Conservation (phyloP, 495 filamentous ascomycete genomes). For the Parachaetomium inaequale region DNA sequence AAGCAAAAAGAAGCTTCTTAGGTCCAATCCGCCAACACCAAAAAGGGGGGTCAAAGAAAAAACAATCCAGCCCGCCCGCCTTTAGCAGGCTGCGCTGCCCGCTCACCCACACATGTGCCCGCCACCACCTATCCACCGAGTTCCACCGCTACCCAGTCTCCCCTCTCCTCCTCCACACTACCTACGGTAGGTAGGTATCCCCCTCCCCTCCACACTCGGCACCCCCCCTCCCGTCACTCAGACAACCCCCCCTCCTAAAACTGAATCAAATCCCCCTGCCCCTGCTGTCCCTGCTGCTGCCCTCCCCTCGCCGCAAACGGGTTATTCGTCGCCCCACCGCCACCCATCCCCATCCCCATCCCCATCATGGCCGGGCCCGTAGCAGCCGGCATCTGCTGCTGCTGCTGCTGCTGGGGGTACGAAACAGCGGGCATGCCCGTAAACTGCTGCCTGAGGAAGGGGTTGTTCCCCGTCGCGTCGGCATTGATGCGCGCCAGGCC, state of each 20-base stretch:
- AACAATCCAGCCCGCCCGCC: constrained; percentile 19
- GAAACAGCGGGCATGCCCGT: constrained; percentile 70
- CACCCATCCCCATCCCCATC: constrained; percentile 34
- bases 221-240: neutral
- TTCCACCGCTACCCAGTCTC: neutral
- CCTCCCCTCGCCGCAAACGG: constrained; percentile 62
- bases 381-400: constrained; percentile 64
- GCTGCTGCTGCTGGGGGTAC: constrained; percentile 30
- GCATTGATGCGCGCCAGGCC: constrained; percentile 64
- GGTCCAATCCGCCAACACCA: constrained; percentile 1
- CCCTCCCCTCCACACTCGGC: neutral
- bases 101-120: neutral
- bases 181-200: neutral
- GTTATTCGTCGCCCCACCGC: constrained; percentile 52
- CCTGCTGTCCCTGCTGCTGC: constrained; percentile 64
- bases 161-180: neutral
- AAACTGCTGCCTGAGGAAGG: constrained; percentile 77
- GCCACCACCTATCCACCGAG: neutral
- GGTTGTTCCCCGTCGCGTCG: constrained; percentile 85
- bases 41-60: constrained; percentile 13
- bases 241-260: constrained; percentile 47
- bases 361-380: constrained; percentile 66
- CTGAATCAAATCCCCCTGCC: constrained; percentile 85
- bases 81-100: neutral
- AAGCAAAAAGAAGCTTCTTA: constrained; percentile 12